Base-by-base conservation (phyloP, 371 early-diverging fungal species). In the Mucor mucedo region DNA sequence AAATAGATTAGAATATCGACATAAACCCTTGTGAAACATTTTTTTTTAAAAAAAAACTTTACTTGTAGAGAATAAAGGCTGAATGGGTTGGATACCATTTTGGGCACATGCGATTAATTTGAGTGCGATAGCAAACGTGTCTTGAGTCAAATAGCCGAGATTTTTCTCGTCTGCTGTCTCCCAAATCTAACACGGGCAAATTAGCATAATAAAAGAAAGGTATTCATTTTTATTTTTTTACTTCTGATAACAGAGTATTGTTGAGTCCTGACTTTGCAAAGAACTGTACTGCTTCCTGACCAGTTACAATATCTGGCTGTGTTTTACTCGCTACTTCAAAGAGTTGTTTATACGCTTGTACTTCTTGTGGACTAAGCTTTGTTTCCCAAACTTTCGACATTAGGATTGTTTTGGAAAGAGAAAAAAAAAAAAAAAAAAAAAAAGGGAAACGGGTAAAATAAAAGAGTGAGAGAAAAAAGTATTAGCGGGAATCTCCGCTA, bases 211-310 rank as follows among this genome's bases (percentile, higher is more conserved):
- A 21, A 16, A 13, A 14, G 10, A 38, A 41, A 39, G 4, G 35
- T 35, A 35, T 35, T 6, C 35, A 35, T 35, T 6, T 35, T 35
- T 8, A 35, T 45, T 5, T n/a, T 53, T 60, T 63, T 82, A 87
- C 91, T 82, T 90, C 82, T 47, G 88, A 85, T 21, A 95, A 79
- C 8, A 79, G 66, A 8, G 71, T 67, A 32, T 86, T 83, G 0
- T 90, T 75, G 0, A 95, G 77, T 14, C 84, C 80, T 7, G 93
- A 92, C 68, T 88, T 91, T 52, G 83, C 83, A 73, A 94, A 85
- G 68, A 95, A 93, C 7, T 86, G 84, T 10, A 91, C 93, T 14
- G 93, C 93, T 56, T 84, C 82, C 21, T 80, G 68, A 10, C 94
- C 90, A 14, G 79, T 79, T 14, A 95, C 75, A 32, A 78, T 61